Percentiles rank a stretch among this genome's conserved stretches.
These are phyloP conservation scores for Penicillium bialowiezense DNA, from an alignment of 495 filamentous ascomycete species.

Conservation along the genomic window DNA sequence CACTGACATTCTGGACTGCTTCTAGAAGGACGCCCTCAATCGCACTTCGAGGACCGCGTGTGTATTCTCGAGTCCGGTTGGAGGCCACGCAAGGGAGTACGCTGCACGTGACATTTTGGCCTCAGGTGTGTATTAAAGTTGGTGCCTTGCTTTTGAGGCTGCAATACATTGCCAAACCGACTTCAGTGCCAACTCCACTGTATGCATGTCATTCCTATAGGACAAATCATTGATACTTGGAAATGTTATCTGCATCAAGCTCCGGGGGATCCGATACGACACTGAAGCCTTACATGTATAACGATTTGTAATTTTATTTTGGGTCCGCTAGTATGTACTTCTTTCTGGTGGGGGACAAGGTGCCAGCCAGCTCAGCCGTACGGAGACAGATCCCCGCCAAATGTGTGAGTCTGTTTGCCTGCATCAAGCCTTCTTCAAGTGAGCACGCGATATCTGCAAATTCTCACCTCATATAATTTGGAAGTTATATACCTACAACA, in stretches of 20 bases:
- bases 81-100: slow-evolving; percentile 35
- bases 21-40: slow-evolving; percentile 27
- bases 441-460: slow-evolving; percentile 11
- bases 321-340: too few species aligned
- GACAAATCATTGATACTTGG: not conserved
- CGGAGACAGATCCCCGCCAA: not conserved
- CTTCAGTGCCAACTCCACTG: not conserved
- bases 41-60: slow-evolving; percentile 50
- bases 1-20: slow-evolving; percentile 31
- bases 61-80: slow-evolving; percentile 50
- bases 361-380: not conserved
- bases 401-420: not conserved
- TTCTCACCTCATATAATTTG: not conserved
- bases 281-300: slow-evolving; percentile 15
- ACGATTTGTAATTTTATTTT: not conserved
- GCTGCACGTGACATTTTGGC: slow-evolving; percentile 12
- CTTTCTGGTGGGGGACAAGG: not conserved
- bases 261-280: slow-evolving; percentile 12
- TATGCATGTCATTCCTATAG: too few species aligned
- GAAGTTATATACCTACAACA: slow-evolving; percentile 1
- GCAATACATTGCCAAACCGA: not conserved
- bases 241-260: not conserved
- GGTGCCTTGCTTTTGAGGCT: not conserved
- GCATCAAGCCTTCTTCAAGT: not conserved
- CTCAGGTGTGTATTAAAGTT: not conserved